Evolutionary conservation across 2,329 filamentous ascomycete genomes (phyloP), one percentile per base, ranked within the genome.

Genomic region (Venturia pyrina): DNA sequence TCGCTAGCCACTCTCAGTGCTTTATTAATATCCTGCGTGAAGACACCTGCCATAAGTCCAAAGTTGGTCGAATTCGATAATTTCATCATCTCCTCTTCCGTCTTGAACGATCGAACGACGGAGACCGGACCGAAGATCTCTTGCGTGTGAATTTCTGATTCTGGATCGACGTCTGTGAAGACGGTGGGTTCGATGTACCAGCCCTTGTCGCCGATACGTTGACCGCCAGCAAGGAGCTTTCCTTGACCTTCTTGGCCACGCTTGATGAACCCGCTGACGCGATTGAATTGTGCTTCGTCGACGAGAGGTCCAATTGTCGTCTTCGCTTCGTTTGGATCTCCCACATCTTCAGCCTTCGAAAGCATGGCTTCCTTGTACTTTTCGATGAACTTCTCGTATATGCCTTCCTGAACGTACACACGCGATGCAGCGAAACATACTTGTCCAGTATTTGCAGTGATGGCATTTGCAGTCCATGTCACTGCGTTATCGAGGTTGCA

Each of bases 401-500:
- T 75, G 48, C 72, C 73, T 64, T 76, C 73, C 64, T 77, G 75
- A 1, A 77, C 75, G 66, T 76, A 77, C n/a, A 77, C 73, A 19
- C 75, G 72, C 17, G 71, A 73, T 8, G 73, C 73, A 21, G 74
- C 74, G 40, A 76, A 73, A 71, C 76, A 78, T 13, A 74, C 73
- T 66, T 78, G 76, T 7, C 75, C 76, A 0, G 75, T 75, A 65
- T 76, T 75, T 43, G 71, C 71, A 1, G 73, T 75, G 68, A 76
- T 76, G 41, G 71, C 73, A 56, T 75, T 74, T 10, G 71, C 71
- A 11, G 70, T 73, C 74, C 73, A 74, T 7, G 72, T 70, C 6
- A 77, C 73, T 0, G 76, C 77, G 24, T 79, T 77, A 5, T 79
- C 76, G 11, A 81, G 70, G 68, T 80, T 74, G 19, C 70, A 72